A percentile compares a stretch with the other conserved stretches of the same genome.
phyloP scores from a whole-genome alignment of 2,329 filamentous ascomycete species.

The Ilyonectria sp. region DNA sequence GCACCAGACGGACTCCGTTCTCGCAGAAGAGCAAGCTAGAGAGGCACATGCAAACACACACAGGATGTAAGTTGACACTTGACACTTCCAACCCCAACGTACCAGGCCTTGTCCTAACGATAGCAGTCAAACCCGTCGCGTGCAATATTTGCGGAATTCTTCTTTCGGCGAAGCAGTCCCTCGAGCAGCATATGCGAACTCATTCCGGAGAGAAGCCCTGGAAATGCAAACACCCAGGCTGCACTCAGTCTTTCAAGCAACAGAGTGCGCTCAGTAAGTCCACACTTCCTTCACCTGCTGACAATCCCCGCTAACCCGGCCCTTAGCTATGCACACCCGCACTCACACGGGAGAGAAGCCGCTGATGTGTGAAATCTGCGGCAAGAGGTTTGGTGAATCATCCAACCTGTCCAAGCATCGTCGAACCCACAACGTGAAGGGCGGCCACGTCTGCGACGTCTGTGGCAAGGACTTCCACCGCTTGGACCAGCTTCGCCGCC shows the following conservation, averaged over 20 bases:
- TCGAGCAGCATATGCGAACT: slow-evolving; percentile 77
- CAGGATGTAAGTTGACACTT: slow-evolving; percentile 66
- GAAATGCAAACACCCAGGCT: slow-evolving; percentile 66
- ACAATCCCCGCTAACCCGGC: slow-evolving; percentile 36
- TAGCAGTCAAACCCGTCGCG: slow-evolving; percentile 70
- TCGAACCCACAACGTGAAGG: slow-evolving; percentile 71
- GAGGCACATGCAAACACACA: slow-evolving; percentile 76
- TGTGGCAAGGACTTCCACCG: slow-evolving; percentile 73
- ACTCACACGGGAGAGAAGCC: slow-evolving; percentile 78
- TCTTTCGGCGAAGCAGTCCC: slow-evolving; percentile 77
- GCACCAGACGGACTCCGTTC: slow-evolving; percentile 68
- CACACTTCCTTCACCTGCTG: not conserved
- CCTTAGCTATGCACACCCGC: slow-evolving; percentile 75
- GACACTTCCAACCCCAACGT: slow-evolving; percentile 17
- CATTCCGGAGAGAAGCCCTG: slow-evolving; percentile 78
- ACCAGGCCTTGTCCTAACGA: slow-evolving; percentile 29
- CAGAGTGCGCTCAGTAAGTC: slow-evolving; percentile 76
- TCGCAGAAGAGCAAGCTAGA: slow-evolving; percentile 75
- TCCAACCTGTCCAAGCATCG: slow-evolving; percentile 78
- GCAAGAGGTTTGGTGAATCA: slow-evolving; percentile 74
- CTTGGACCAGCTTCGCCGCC: slow-evolving; percentile 72
- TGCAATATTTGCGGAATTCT: slow-evolving; percentile 69
- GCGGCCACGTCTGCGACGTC: slow-evolving; percentile 65
- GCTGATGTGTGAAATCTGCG: slow-evolving; percentile 70
- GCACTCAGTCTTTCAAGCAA: slow-evolving; percentile 74